Evolutionary conservation across 1,284 basidiomycete genomes (phyloP), one percentile per base, ranked within the genome.

Genomic region (Meira miltonrushii): DNA sequence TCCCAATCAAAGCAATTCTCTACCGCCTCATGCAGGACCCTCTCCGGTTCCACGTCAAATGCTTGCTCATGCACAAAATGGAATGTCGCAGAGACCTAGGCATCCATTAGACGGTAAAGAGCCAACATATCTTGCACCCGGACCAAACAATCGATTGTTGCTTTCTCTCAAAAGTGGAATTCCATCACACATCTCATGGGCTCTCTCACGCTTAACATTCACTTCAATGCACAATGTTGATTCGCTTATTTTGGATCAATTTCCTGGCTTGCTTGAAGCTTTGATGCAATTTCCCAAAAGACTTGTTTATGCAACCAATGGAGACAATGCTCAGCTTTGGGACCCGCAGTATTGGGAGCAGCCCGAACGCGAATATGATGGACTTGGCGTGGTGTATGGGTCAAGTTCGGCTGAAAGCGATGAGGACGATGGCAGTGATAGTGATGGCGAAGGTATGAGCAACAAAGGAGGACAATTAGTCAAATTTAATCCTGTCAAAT

Each of bases 161-260:
- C 65, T 77, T 25, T 72, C 74, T 39, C 61, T 77, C 50, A 65
- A 66, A 41, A 74, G 71, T 1, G 74, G 71, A n/a, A 60, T 77
- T 15, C 67, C 70, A 19, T 62, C 55, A 19, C 74, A 77, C 60
- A 68, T 77, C 21, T 67, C 74, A 54, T 77, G 75, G 75, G 73
- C 74, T 1, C 61, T 77, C 17, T 58, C 59, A 2, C 65, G 68
- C 13, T 70, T 77, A 17, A 60, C 68, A 10, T 33, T 57, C 23
- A 55, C 62, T n/a, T 65, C 67, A 21, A 46, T 40, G 41, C 48
- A 65, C 39, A 39, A 60, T 37, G 39, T 56, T 17, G 66, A 69
- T 21, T 48, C 51, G 12, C 52, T 69, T n/a, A 19, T 55, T 12
- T 57, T 75, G 10, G 65, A 68, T 17, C 59, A 61, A 40, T 65